Evolutionary conservation across 257 asterid genomes (phyloP).

Genomic region (Thymus quinquecostatus): DNA sequence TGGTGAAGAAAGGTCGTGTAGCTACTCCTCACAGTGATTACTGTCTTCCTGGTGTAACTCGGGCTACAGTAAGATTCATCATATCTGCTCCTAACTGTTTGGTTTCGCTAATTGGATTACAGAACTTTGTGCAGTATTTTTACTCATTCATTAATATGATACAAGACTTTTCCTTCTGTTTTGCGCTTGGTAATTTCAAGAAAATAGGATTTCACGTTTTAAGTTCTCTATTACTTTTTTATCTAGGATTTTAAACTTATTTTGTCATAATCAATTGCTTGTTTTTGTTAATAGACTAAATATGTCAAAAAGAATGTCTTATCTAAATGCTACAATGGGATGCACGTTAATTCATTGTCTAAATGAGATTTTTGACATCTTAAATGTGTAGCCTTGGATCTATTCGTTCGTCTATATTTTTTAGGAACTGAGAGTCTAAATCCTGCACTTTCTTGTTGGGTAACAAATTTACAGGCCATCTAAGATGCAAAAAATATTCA

Average conservation of each 20-base stretch:
- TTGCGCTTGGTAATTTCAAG: neutral
- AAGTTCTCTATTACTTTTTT: neutral
- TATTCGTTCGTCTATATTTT: neutral
- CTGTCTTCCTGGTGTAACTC: slow-evolving; percentile 90
- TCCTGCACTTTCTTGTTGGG: neutral
- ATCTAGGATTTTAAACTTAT: neutral
- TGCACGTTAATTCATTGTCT: neutral
- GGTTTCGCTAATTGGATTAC: slow-evolving; percentile 6
- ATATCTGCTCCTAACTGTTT: slow-evolving; percentile 16
- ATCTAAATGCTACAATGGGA: neutral
- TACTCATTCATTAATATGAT: neutral
- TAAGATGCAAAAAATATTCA: neutral
- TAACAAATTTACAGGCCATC: neutral
- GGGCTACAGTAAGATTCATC: slow-evolving; percentile 72
- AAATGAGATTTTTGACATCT: slow-evolving; percentile 6
- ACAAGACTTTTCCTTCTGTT: neutral
- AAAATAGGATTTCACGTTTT: neutral
- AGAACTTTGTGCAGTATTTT: neutral
- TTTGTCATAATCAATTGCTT: slow-evolving; percentile 6
- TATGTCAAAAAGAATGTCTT: neutral
- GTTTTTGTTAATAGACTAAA: neutral
- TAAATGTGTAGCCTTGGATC: no score
- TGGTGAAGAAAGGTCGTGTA: slow-evolving; percentile 76
- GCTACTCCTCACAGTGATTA: slow-evolving; percentile 87
- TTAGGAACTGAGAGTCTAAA: neutral